Conservation (phyloP, 2,329 filamentous ascomycete species). For the Colletotrichum kahawae region DNA sequence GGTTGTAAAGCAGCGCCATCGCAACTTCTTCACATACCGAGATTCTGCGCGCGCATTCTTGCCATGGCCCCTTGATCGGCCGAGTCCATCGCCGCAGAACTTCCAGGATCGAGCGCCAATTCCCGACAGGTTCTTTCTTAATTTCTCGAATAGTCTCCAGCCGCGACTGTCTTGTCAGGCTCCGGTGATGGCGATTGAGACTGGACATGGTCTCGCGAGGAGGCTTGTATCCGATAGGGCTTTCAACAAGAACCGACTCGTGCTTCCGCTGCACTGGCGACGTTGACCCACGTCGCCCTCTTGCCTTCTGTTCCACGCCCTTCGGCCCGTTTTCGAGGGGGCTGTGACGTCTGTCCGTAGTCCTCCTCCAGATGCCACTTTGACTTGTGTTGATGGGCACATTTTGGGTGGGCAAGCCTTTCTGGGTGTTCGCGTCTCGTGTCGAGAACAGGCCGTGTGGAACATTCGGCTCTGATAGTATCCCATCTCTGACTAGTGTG, state of each 20-base stretch:
- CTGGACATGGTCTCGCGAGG: constrained; percentile 20
- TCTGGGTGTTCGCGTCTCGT: neutral
- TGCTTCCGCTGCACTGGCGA: neutral
- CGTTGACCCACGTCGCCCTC: neutral
- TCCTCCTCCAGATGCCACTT: neutral
- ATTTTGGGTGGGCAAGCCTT: neutral
- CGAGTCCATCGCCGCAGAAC: constrained; percentile 42
- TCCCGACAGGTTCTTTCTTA: constrained; percentile 31
- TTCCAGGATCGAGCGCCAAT: constrained; percentile 46
- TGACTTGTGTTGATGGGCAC: neutral
- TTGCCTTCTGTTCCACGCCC: neutral
- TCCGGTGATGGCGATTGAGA: constrained; percentile 24
- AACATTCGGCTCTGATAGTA: too few species aligned
- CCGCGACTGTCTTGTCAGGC: constrained; percentile 40
- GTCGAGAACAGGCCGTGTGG: neutral
- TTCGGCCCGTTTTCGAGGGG: neutral
- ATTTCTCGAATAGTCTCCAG: constrained; percentile 37
- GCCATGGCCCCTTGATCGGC: constrained; percentile 20
- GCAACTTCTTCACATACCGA: constrained; percentile 22
- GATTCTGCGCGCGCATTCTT: constrained; percentile 29
- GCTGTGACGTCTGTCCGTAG: neutral
- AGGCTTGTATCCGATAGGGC: constrained; percentile 24
- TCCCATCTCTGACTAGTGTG: neutral
- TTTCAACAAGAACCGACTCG: constrained; percentile 33
- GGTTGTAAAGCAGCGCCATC: constrained; percentile 19